These are phyloP conservation scores for Pharnaceum exiguum DNA, from an alignment of 148 eudicot species.

Conservation along the genomic window DNA sequence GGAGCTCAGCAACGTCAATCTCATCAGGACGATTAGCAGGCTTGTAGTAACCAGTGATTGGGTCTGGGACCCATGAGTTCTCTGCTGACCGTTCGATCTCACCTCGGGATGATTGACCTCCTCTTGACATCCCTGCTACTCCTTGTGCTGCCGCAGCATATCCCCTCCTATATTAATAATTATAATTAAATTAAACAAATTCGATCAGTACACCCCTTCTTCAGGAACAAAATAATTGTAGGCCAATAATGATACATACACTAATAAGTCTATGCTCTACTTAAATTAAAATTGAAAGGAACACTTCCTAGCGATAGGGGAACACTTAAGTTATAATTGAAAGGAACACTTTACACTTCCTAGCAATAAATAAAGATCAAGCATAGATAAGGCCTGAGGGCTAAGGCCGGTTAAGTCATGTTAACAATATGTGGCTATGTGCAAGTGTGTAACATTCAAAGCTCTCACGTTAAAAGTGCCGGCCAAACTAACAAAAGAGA, in stretches of 20 bases:
- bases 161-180: constrained; percentile 45
- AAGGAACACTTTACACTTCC: no score
- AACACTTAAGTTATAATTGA: no score
- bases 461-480: no score
- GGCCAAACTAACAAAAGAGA: no score
- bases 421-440: no score
- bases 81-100: constrained; percentile 28
- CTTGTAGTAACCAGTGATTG: constrained; percentile 71
- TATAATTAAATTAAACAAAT: background rate
- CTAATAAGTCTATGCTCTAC: no score
- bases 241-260: background rate
- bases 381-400: no score
- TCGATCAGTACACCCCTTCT: background rate
- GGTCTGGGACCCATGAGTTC: constrained; percentile 77
- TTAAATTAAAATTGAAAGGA: no score
- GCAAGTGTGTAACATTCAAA: no score
- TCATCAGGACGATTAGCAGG: constrained; percentile 52
- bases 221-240: background rate
- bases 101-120: constrained; percentile 20
- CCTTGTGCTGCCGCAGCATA: constrained; percentile 44
- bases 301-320: no score
- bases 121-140: constrained; percentile 13
- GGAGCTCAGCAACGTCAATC: constrained; percentile 61
- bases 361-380: no score
- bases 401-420: no score